A percentile compares a stretch with the other conserved stretches of the same genome.
Evolutionary conservation across 441 rosid species (phyloP).

Genomic region (Eruca vesicaria): DNA sequence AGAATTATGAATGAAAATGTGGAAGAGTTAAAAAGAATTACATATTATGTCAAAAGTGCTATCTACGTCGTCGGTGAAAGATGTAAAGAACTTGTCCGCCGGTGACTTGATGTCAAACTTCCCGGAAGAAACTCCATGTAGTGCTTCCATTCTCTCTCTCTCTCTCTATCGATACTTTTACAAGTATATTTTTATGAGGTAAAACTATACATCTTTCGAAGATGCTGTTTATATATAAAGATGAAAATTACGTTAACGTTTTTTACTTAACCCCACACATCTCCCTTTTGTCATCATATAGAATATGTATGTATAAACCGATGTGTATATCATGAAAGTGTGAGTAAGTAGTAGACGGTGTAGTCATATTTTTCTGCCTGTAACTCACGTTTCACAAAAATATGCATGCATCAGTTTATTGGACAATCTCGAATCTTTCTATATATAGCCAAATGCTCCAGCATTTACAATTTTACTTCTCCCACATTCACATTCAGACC

Average conservation of each 20-base stretch:
- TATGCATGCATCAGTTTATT: neutral
- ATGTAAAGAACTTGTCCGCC: slow-evolving; percentile 6
- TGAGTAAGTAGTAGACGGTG: neutral
- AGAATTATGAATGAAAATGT: neutral
- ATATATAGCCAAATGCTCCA: slow-evolving; percentile 6
- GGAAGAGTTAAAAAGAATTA: neutral
- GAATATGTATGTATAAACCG: neutral
- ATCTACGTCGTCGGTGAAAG: neutral
- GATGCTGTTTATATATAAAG: neutral
- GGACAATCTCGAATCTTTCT: slow-evolving; percentile 16
- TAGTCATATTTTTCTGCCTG: slow-evolving; percentile 1
- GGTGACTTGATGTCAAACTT: slow-evolving; percentile 8
- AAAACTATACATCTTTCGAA: neutral
- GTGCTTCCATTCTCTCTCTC: neutral
- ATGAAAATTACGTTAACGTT: neutral
- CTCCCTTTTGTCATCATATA: neutral
- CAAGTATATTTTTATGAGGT: neutral
- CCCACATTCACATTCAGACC: neutral
- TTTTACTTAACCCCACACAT: neutral
- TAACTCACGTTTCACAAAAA: slow-evolving; percentile 4
- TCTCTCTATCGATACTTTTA: neutral
- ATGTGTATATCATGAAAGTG: neutral
- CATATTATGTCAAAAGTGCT: slow-evolving; percentile 2
- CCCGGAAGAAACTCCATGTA: slow-evolving; percentile 7
- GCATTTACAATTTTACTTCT: slow-evolving; percentile 7